These are phyloP conservation scores for Dendrobium huoshanense DNA, from an alignment of 106 monocot genomes.

Conservation along the genomic window DNA sequence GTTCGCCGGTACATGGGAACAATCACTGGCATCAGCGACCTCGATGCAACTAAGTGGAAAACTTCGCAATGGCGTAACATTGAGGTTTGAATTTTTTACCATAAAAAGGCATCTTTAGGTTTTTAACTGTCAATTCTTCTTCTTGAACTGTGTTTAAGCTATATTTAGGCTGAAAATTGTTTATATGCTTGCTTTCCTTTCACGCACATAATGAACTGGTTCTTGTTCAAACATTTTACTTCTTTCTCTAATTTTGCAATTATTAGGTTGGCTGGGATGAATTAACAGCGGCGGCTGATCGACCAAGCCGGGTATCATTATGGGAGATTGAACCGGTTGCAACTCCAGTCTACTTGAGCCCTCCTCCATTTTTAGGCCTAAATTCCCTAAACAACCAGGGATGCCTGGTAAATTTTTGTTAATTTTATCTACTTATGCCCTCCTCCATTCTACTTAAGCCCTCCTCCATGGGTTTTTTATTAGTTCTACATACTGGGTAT, in stretches of 20 bases:
- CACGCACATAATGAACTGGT: background rate
- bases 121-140: background rate
- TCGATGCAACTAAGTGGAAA: conserved; percentile 77
- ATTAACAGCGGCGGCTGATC: conserved; percentile 60
- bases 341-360: conserved; percentile 77
- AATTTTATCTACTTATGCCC: too few species aligned
- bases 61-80: conserved; percentile 89
- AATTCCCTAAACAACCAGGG: conserved; percentile 53
- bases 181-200: background rate
- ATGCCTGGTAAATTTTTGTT: conserved; percentile 39
- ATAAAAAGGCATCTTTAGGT: background rate
- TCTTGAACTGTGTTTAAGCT: background rate
- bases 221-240: background rate
- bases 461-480: too few species aligned
- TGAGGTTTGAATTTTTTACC: conserved; percentile 33
- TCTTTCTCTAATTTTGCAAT: background rate
- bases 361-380: conserved; percentile 76
- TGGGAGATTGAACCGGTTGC: conserved; percentile 96
- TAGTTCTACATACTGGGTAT: too few species aligned
- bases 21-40: conserved; percentile 71
- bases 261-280: conserved; percentile 92
- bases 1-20: conserved; percentile 88
- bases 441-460: too few species aligned
- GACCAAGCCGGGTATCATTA: conserved; percentile 66
- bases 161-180: background rate